Conservation (phyloP, 1,284 basidiomycete species). For the Naganishia liquefaciens region DNA sequence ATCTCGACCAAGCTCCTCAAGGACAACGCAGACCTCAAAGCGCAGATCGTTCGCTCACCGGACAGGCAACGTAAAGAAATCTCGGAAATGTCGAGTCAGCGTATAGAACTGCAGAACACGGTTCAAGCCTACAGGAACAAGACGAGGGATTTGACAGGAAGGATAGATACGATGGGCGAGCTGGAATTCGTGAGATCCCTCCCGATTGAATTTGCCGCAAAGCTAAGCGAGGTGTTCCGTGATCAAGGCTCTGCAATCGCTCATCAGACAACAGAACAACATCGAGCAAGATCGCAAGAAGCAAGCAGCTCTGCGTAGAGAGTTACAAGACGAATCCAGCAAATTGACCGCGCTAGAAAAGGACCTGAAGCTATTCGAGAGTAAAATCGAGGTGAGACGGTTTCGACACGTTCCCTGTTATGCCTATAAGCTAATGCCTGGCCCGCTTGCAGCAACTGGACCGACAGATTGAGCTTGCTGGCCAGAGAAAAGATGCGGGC, state of each 20-base stretch:
- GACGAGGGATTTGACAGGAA: constrained; percentile 70
- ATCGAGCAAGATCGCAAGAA: constrained; percentile 68
- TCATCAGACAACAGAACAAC: constrained; percentile 48
- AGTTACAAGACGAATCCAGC: constrained; percentile 64
- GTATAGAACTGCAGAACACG: constrained; percentile 62
- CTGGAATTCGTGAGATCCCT: constrained; percentile 66
- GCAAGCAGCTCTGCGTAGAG: constrained; percentile 65
- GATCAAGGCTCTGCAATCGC: constrained; percentile 41
- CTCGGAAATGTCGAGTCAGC: constrained; percentile 65
- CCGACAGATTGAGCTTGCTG: constrained; percentile 72
- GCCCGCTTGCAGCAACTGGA: constrained; percentile 62
- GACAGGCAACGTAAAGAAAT: constrained; percentile 80
- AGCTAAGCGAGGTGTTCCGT: neutral
- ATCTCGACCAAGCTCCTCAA: constrained; percentile 56
- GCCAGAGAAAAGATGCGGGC: constrained; percentile 71
- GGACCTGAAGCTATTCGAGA: constrained; percentile 66
- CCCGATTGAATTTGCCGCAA: neutral
- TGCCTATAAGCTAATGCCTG: constrained; percentile 2
- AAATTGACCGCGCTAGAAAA: constrained; percentile 69
- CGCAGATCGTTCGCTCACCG: constrained; percentile 80
- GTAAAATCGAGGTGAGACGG: constrained; percentile 64
- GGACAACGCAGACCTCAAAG: constrained; percentile 54
- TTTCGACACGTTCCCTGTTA: too few relatives aligned
- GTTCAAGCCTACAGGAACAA: constrained; percentile 67
- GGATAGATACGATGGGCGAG: constrained; percentile 66